A percentile compares a stretch with the other conserved stretches of the same genome.
phyloP scores from a whole-genome alignment of 768 basidiomycete genomes.

The Fomitopsis serialis region DNA sequence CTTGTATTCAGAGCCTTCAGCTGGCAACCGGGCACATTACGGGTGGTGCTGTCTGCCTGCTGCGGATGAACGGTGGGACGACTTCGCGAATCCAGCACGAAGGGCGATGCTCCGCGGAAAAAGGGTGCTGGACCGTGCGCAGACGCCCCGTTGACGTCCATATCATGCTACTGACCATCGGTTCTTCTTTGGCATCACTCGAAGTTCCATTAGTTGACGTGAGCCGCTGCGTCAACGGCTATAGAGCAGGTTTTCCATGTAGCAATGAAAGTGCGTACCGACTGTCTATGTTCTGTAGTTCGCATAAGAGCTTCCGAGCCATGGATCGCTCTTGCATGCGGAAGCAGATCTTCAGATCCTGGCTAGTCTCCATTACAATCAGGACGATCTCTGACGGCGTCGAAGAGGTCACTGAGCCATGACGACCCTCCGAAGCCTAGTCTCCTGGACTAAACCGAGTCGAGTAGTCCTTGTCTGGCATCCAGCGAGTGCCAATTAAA shows the following conservation, averaged over 20 bases:
- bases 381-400: background rate
- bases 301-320: too few relatives aligned
- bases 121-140: background rate
- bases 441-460: background rate
- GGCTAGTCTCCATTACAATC: background rate
- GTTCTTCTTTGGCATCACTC: too few relatives aligned
- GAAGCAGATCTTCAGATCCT: background rate
- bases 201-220: too few relatives aligned
- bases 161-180: background rate
- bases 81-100: background rate
- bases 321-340: background rate
- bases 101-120: background rate
- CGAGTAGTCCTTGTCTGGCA: background rate
- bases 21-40: background rate
- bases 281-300: too few relatives aligned
- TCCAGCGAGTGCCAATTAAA: background rate
- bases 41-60: background rate
- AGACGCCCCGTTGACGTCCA: background rate
- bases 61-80: background rate
- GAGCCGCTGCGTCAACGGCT: too few relatives aligned
- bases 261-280: too few relatives aligned
- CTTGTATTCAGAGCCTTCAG: background rate
- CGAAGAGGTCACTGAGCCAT: background rate
- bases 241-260: too few relatives aligned
- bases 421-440: background rate